Conservation (phyloP, 2,329 filamentous ascomycete genomes). For the Cordyceps cicadae region DNA sequence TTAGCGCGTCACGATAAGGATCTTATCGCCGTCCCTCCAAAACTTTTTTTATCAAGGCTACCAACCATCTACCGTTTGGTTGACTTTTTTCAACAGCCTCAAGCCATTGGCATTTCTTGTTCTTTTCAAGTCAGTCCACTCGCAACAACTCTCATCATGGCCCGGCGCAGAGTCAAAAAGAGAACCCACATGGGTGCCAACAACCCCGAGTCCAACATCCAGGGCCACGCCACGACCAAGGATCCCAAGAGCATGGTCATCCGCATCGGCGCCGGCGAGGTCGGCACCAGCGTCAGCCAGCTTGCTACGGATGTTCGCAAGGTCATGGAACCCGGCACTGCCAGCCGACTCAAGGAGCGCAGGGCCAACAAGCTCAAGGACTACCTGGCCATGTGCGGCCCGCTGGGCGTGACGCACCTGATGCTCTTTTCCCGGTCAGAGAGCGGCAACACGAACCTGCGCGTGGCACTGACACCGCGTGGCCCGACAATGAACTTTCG, state of each 20-base stretch:
- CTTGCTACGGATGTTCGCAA: conserved; percentile 81
- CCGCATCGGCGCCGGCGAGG: conserved; percentile 86
- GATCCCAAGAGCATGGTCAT: conserved; percentile 97
- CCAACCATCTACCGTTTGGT: background rate
- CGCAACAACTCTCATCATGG: conserved; percentile 47
- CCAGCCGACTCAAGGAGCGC: conserved; percentile 79
- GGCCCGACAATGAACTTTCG: conserved; percentile 92
- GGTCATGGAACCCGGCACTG: conserved; percentile 95
- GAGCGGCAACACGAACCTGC: conserved; percentile 84
- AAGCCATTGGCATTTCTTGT: conserved; percentile 10
- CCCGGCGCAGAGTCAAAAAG: conserved; percentile 75
- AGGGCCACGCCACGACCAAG: conserved; percentile 54
- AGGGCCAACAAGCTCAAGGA: conserved; percentile 82
- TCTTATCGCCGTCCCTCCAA: conserved; percentile 23
- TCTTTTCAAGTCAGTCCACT: background rate
- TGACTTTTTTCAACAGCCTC: background rate
- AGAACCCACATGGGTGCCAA: conserved; percentile 69
- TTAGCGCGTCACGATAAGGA: background rate
- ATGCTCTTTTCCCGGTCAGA: conserved; percentile 87
- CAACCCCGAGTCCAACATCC: conserved; percentile 47
- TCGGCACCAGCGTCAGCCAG: conserved; percentile 85
- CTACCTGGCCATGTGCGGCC: conserved; percentile 92
- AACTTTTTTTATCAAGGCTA: conserved; percentile 22
- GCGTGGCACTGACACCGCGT: conserved; percentile 77
- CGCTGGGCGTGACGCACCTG: conserved; percentile 85